Percentiles rank a stretch among this genome's conserved stretches.
Evolutionary conservation across 2,329 filamentous ascomycete genomes (phyloP).

Genomic region (Davidsoniella neocaledoniae): DNA sequence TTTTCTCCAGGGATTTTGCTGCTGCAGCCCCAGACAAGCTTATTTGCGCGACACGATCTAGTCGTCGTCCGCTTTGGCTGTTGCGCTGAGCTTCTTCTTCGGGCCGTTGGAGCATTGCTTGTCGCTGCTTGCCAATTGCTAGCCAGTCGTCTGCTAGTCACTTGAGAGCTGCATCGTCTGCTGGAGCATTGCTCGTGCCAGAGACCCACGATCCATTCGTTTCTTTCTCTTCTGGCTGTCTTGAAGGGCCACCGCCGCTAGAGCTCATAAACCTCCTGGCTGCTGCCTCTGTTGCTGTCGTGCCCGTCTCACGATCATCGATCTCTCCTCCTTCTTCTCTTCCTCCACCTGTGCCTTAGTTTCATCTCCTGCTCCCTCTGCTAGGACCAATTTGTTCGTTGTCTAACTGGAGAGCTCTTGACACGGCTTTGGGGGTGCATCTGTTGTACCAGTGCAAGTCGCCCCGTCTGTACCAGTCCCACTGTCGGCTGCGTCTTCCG

Average conservation of each 20-base stretch:
- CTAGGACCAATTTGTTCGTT: not conserved
- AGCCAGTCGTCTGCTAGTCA: no score
- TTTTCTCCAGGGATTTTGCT: no score
- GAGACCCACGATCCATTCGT: no score
- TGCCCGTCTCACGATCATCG: not conserved
- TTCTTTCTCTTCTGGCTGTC: not conserved
- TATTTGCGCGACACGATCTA: no score
- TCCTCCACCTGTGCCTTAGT: constrained; percentile 1
- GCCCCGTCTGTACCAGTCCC: not conserved
- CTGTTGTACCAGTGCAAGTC: not conserved
- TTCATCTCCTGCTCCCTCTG: not conserved
- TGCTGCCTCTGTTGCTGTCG: not conserved
- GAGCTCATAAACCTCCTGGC: no score
- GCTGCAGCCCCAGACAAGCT: no score
- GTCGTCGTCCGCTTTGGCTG: no score
- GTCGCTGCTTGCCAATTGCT: no score
- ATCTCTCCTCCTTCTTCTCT: not conserved
- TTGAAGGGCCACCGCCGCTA: not conserved
- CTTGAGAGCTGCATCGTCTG: no score
- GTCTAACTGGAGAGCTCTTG: not conserved
- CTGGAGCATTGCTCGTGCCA: no score
- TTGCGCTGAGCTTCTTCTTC: no score
- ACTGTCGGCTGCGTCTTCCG: not conserved
- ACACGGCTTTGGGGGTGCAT: not conserved
- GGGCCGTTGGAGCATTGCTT: no score